These are phyloP conservation scores for Sporothrix dimorphospora DNA, from an alignment of 2,329 filamentous ascomycete genomes.

Conservation along the genomic window DNA sequence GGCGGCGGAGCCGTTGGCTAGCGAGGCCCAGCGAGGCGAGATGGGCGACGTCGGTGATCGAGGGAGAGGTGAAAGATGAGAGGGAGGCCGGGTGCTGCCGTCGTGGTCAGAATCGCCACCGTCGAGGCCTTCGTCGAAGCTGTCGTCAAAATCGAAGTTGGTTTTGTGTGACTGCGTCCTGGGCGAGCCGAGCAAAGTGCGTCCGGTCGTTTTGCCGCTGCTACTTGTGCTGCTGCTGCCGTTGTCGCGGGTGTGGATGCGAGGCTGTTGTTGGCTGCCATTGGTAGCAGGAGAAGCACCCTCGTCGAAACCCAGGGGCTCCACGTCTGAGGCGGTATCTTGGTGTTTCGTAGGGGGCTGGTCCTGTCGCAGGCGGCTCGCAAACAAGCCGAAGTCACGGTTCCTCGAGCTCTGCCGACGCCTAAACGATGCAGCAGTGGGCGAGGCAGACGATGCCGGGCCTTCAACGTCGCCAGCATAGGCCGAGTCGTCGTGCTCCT, in stretches of 20 bases:
- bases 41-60: constrained; percentile 42
- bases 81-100: constrained; percentile 12
- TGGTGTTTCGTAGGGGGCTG: constrained; percentile 40
- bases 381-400: constrained; percentile 36
- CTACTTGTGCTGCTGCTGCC: constrained; percentile 19
- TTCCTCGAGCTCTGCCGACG: constrained; percentile 35
- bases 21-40: constrained; percentile 54
- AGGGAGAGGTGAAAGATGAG: constrained; percentile 33
- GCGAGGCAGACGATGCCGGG: constrained; percentile 21
- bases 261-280: constrained; percentile 12
- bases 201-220: constrained; percentile 14
- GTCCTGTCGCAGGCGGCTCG: constrained; percentile 36
- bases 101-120: constrained; percentile 22
- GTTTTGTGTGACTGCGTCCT: constrained; percentile 17
- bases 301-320: constrained; percentile 31
- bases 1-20: constrained; percentile 38
- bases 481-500: constrained; percentile 35
- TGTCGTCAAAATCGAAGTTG: constrained; percentile 30
- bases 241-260: constrained; percentile 24
- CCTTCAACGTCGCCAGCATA: constrained; percentile 36
- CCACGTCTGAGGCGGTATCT: constrained; percentile 34
- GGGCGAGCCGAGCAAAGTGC: constrained; percentile 24
- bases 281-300: constrained; percentile 15
- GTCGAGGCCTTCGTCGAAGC: constrained; percentile 28
- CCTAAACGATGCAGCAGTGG: constrained; percentile 25